Conservation (phyloP, 1,284 basidiomycete genomes). For the Somion occarium region DNA sequence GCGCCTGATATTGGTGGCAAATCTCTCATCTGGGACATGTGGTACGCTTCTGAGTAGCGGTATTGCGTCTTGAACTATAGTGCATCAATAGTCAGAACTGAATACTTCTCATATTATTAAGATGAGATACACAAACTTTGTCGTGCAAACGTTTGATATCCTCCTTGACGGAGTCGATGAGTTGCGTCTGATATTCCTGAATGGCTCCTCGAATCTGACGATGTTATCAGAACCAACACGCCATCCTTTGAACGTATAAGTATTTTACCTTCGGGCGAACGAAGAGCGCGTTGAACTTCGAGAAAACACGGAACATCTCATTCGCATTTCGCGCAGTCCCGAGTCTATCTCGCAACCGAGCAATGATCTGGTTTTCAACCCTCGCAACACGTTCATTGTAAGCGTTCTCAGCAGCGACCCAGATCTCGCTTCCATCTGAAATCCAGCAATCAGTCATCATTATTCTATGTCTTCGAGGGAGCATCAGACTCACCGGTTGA, state of each 20-base stretch:
- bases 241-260: not conserved
- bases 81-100: constrained; percentile 8
- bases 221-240: not conserved
- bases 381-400: constrained; percentile 97
- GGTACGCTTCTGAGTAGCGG: constrained; percentile 91
- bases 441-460: no score
- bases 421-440: constrained; percentile 94
- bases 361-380: constrained; percentile 98
- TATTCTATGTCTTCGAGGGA: not conserved
- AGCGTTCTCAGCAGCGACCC: constrained; percentile 94
- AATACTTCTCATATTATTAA: constrained; percentile 6
- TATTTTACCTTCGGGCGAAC: constrained; percentile 90
- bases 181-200: constrained; percentile 97
- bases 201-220: constrained; percentile 89
- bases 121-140: constrained; percentile 51
- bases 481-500: constrained; percentile 62
- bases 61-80: constrained; percentile 88
- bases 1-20: constrained; percentile 95
- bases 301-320: constrained; percentile 99
- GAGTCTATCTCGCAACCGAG: constrained; percentile 84
- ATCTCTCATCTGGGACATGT: constrained; percentile 98
- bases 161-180: constrained; percentile 97
- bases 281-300: constrained; percentile 97
- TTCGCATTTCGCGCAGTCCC: constrained; percentile 97
- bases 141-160: constrained; percentile 95